Base-by-base conservation (phyloP, 306 rosid species). In the Pterocarpus macrocarpus region DNA sequence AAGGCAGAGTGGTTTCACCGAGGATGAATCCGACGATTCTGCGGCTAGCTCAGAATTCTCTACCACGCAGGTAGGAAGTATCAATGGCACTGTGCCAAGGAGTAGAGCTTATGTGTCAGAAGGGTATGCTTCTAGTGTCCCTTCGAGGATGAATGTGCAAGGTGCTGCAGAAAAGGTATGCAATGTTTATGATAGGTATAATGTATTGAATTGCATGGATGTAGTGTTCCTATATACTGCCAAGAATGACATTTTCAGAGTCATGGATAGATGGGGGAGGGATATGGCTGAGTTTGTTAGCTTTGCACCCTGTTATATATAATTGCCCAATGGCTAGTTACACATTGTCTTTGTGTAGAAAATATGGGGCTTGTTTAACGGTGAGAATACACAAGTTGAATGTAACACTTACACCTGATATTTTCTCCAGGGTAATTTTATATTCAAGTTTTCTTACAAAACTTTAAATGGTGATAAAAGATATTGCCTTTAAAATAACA, bases 31-130 rank as follows among this genome's bases (percentile, higher is more conserved):
- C 5, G 89, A 97, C 1, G 99, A 93, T 87, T 93, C 99, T 5
- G 98, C 94, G 0, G 96, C 85, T 0, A 92, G 98, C 88, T 96
- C 98, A 0, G 99, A 96, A 76, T 90, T 90, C 77, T 96, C 98
- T 35, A 87, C 91, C 16, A 92, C 98, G 3, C 99, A 88, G 66
- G 94, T 84, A 10, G 94, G 92, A 84, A 90, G 97, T 83, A 83
- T 93, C 75, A 93, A 93, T 81, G 95, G 94, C n/a, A 65, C 84
- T 50, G 74, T 87, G 78, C 83, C 88, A 11, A 85, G 77, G 75
- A 69, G 73, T 77, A 86, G 91, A 76, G 65, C 91, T 84, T 84
- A 89, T 80, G 84, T 85, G 62, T 93, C 97, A 4, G 97, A 90
- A 77, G 97, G 95, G 64, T 89, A 93, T 82, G 87, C 91, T 70